Base-by-base conservation (phyloP, 2,329 filamentous ascomycete species). In the Clarireedia monteithiana region DNA sequence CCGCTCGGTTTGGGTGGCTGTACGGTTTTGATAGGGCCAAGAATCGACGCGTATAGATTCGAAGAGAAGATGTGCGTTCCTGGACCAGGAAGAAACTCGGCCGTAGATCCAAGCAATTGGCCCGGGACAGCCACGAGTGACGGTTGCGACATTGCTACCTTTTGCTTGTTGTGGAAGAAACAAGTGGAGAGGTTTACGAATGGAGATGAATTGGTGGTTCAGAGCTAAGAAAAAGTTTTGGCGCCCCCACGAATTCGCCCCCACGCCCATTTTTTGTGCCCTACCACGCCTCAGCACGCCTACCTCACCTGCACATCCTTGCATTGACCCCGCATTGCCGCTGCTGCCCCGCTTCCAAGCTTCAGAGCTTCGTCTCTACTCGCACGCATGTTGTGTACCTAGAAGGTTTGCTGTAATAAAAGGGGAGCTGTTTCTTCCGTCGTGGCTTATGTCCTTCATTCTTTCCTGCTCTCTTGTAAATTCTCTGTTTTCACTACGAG, bases 21-120 rank as follows among this genome's bases (percentile, higher is more conserved):
- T 27, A 75, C 73, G 58, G 86, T 73, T 57, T 77, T 72, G 60
- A 92, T 81, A 42, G 80, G 80, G 48, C 91, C 92, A 50, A 91
- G 81, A 59, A 96, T 84, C 20, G 91, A 96, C 58, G 91, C 85
- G 70, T 87, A 87, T 63, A 96, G 81, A 57, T 85, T 81, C 60
- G 82, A 78, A 61, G 86, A 78, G 73, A 89, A 80, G 62, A 95
- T 77, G 71, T 97, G 90, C 0, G 91, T 96, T 62, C 92, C 94
- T 10, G 88, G 77, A 14, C 92, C 92, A 27, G 90, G 80, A 42
- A 79, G 73, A 72, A 86, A 91, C 62, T 83, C 81, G 55, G 79
- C 75, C 17, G 78, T 72, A 17, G 85, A 74, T 30, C 88, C 91
- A 42, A 99, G 81, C 47, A 84, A 74, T 69, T 94, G 88, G 69